These are phyloP conservation scores for Plasmodium chabaudi DNA, from an alignment of 169 alveolate species.

Conservation along the genomic window DNA sequence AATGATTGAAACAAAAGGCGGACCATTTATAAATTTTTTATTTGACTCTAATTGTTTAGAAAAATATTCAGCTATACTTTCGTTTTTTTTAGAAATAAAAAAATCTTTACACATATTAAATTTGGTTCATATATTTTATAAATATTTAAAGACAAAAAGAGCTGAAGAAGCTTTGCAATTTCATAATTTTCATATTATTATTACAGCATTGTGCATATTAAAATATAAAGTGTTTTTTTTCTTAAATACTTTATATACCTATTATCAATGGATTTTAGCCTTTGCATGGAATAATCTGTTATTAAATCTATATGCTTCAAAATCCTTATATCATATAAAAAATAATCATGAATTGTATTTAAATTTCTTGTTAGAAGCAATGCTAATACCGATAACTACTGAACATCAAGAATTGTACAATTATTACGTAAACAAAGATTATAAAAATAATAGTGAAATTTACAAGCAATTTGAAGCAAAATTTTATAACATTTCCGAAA, in stretches of 20 bases:
- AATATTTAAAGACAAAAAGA: conserved; percentile 30
- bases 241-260: conserved; percentile 63
- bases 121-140: conserved; percentile 77
- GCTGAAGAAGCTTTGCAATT: conserved; percentile 10
- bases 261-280: conserved; percentile 59
- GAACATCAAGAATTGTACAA: conserved; percentile 64
- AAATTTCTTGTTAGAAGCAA: conserved; percentile 56
- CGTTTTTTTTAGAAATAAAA: conserved; percentile 68
- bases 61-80: conserved; percentile 73
- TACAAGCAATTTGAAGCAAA: conserved; percentile 46
- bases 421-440: conserved; percentile 39
- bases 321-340: conserved; percentile 64
- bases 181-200: conserved; percentile 26
- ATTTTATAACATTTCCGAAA: conserved; percentile 7
- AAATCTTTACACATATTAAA: conserved; percentile 72
- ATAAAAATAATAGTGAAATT: conserved; percentile 21
- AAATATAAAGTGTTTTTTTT: conserved; percentile 61
- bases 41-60: conserved; percentile 63
- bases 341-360: conserved; percentile 57
- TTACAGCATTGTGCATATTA: conserved; percentile 35
- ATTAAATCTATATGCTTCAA: conserved; percentile 24
- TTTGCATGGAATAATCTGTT: conserved; percentile 67
- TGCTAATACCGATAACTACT: conserved; percentile 61
- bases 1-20: conserved; percentile 60
- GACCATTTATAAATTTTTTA: conserved; percentile 49